These are phyloP conservation scores for Carallia brachiata DNA, from an alignment of 345 rosid species.

Conservation along the genomic window DNA sequence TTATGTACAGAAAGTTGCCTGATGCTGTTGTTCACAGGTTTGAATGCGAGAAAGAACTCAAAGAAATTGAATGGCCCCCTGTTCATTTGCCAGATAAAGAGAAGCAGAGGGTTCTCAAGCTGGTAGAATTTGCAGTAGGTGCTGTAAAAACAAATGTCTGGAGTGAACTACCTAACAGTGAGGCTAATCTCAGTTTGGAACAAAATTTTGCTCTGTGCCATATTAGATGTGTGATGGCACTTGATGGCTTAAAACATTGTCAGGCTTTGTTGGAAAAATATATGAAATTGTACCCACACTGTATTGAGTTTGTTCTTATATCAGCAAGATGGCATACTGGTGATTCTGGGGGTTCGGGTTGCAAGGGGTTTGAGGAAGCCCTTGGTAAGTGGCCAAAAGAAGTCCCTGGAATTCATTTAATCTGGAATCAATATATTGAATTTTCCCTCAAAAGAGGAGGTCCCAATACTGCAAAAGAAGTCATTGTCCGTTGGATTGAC, in stretches of 20 bases:
- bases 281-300: constrained; percentile 51
- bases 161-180: constrained; percentile 27
- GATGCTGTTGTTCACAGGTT: constrained; percentile 59
- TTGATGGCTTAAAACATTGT: constrained; percentile 45
- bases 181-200: constrained; percentile 33
- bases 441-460: constrained; percentile 53
- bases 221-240: constrained; percentile 53
- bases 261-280: constrained; percentile 55
- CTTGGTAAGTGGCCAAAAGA: constrained; percentile 63
- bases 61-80: constrained; percentile 70
- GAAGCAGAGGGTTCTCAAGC: constrained; percentile 51
- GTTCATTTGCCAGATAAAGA: constrained; percentile 46
- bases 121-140: constrained; percentile 48
- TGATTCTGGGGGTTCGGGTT: constrained; percentile 32
- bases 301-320: constrained; percentile 64
- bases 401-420: constrained; percentile 61
- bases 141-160: constrained; percentile 32
- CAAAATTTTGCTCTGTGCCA: constrained; percentile 62
- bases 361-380: constrained; percentile 63
- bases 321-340: constrained; percentile 51
- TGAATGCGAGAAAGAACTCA: constrained; percentile 76
- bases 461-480: constrained; percentile 48
- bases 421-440: constrained; percentile 94
- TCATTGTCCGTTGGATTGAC: constrained; percentile 62
- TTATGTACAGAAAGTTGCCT: constrained; percentile 96